Conservation (phyloP, 306 rosid species). For the Cyamopsis tetragonoloba region DNA sequence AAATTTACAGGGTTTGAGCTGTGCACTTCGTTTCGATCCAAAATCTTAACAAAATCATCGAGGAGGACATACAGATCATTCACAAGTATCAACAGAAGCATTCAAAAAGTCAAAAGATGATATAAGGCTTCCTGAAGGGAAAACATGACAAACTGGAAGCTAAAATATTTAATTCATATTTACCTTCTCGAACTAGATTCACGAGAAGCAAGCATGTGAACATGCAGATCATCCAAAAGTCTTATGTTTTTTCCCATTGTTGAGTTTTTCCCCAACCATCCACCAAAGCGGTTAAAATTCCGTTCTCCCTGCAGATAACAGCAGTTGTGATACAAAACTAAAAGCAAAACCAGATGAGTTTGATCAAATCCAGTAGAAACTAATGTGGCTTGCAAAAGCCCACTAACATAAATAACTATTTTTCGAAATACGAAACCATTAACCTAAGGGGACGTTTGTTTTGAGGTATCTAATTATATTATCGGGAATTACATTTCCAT, state of each 20-base stretch:
- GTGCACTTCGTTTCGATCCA: slow-evolving; percentile 17
- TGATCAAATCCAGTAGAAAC: slow-evolving; percentile 16
- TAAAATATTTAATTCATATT: slow-evolving; percentile 21
- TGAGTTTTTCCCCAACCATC: slow-evolving; percentile 96
- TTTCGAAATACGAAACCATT: neutral
- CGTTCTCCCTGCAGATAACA: slow-evolving; percentile 67
- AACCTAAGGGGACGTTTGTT: too few species aligned
- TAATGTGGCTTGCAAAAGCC: neutral
- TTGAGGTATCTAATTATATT: too few species aligned
- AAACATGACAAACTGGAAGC: slow-evolving; percentile 3
- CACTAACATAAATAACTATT: neutral
- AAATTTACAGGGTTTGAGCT: slow-evolving; percentile 6
- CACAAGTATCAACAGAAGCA: slow-evolving; percentile 10
- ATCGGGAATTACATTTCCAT: too few species aligned
- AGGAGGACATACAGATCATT: neutral
- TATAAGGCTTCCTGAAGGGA: neutral
- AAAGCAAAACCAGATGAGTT: slow-evolving; percentile 3
- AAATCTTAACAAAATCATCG: neutral
- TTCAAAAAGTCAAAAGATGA: slow-evolving; percentile 7
- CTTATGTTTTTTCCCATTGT: slow-evolving; percentile 71
- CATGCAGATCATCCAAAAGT: slow-evolving; percentile 88
- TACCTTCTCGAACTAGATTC: slow-evolving; percentile 81
- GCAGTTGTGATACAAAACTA: slow-evolving; percentile 12
- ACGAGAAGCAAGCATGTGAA: slow-evolving; percentile 89
- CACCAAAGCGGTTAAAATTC: slow-evolving; percentile 87